Conservation (phyloP, 116 monocot species). For the Cymodocea nodosa region DNA sequence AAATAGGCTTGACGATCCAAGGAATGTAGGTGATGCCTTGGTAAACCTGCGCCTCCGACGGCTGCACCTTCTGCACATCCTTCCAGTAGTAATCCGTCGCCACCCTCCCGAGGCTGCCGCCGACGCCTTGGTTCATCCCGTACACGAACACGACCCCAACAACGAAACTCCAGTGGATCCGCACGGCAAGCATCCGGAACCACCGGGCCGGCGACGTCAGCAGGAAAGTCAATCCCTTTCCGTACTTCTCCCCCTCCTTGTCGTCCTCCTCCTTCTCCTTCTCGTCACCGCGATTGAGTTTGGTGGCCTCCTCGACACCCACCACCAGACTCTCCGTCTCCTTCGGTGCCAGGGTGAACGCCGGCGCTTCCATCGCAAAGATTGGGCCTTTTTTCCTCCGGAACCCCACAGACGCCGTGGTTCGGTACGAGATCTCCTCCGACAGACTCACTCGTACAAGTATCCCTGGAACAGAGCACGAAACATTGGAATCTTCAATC, state of each 20-base stretch:
- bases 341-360: slow-evolving; percentile 1
- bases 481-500: too few species aligned
- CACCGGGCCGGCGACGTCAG: slow-evolving; percentile 20
- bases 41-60: slow-evolving; percentile 74
- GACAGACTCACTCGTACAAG: too few species aligned
- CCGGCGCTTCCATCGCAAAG: background rate
- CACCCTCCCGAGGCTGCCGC: slow-evolving; percentile 39
- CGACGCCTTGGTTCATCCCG: slow-evolving; percentile 74
- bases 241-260: background rate
- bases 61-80: slow-evolving; percentile 72
- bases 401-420: too few species aligned
- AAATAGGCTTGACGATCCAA: slow-evolving; percentile 84
- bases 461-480: too few species aligned
- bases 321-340: background rate
- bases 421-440: too few species aligned
- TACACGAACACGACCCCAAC: slow-evolving; percentile 42
- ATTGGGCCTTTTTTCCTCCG: too few species aligned
- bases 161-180: slow-evolving; percentile 81
- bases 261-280: too few species aligned
- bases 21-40: slow-evolving; percentile 62
- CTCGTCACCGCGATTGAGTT: background rate
- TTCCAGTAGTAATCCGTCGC: slow-evolving; percentile 91
- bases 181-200: slow-evolving; percentile 44
- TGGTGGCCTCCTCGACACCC: background rate
- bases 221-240: background rate